Conservation (phyloP, 1,284 basidiomycete genomes). For the Hypsizygus ulmarius region DNA sequence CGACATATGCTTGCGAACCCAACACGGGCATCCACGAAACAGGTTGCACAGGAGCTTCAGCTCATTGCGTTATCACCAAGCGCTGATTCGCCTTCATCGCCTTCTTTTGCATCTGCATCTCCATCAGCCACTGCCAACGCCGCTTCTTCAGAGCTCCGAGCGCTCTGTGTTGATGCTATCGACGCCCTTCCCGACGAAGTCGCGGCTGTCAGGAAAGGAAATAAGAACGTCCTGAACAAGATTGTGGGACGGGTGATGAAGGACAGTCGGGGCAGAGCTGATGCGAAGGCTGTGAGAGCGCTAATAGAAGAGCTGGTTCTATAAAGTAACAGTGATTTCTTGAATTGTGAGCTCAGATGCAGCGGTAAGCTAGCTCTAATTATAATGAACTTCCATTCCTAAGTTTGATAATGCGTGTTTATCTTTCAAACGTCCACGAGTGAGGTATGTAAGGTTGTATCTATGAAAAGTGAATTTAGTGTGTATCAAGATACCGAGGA, state of each 20-base stretch:
- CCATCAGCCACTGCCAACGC: constrained; percentile 29
- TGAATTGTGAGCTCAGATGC: not conserved
- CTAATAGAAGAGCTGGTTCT: constrained; percentile 44
- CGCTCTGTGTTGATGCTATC: constrained; percentile 65
- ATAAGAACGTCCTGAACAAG: constrained; percentile 81
- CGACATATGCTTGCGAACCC: constrained; percentile 57
- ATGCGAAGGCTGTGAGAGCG: constrained; percentile 52
- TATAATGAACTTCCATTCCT: not conserved
- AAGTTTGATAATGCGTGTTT: not conserved
- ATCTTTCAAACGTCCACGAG: not conserved
- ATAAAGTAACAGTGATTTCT: constrained; percentile 2
- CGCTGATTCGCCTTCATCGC: constrained; percentile 23
- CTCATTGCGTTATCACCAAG: constrained; percentile 41
- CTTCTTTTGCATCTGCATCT: constrained; percentile 19
- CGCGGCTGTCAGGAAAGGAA: constrained; percentile 68
- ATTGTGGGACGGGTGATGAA: constrained; percentile 92
- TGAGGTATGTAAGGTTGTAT: too few species aligned
- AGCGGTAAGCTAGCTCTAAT: not conserved
- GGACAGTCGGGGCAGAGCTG: constrained; percentile 73
- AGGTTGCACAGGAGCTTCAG: constrained; percentile 49
- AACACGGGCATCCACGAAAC: constrained; percentile 34
- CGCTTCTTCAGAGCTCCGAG: constrained; percentile 39
- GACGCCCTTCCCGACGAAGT: constrained; percentile 69
- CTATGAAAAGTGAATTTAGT: too few species aligned
- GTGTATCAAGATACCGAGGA: too few species aligned